These are phyloP conservation scores for Coniferiporia weirii DNA, from an alignment of 1,284 basidiomycete genomes.

Conservation along the genomic window DNA sequence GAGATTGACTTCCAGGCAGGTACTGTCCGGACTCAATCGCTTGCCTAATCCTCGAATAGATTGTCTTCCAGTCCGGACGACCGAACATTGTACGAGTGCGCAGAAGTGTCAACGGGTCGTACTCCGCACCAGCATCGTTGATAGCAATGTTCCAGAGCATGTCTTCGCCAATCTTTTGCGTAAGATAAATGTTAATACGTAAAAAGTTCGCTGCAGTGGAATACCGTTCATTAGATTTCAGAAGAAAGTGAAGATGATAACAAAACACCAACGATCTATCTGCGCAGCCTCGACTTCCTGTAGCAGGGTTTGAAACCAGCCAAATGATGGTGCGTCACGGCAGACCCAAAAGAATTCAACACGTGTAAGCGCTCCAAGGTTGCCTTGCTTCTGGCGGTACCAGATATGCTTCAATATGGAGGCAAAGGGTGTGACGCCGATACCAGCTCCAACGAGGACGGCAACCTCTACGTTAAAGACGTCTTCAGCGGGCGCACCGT, in stretches of 20 bases:
- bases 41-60: conserved; percentile 66
- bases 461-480: conserved; percentile 84
- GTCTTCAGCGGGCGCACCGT: conserved; percentile 86
- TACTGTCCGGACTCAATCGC: conserved; percentile 78
- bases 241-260: not conserved
- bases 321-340: conserved; percentile 84
- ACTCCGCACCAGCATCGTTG: conserved; percentile 76
- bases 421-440: conserved; percentile 87
- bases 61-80: conserved; percentile 78
- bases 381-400: conserved; percentile 78
- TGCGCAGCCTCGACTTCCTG: conserved; percentile 82
- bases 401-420: conserved; percentile 91
- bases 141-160: conserved; percentile 89
- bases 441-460: conserved; percentile 83
- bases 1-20: conserved; percentile 68
- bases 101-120: conserved; percentile 81
- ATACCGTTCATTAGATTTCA: conserved; percentile 7
- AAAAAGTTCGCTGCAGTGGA: conserved; percentile 69
- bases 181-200: conserved; percentile 85
- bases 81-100: conserved; percentile 84
- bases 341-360: conserved; percentile 93
- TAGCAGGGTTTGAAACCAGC: conserved; percentile 87
- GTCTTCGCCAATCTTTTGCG: conserved; percentile 78
- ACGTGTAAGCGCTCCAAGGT: conserved; percentile 69
- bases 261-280: conserved; percentile 62